Conservation (phyloP, 2,329 filamentous ascomycete species). For the Aspergillus unguis region DNA sequence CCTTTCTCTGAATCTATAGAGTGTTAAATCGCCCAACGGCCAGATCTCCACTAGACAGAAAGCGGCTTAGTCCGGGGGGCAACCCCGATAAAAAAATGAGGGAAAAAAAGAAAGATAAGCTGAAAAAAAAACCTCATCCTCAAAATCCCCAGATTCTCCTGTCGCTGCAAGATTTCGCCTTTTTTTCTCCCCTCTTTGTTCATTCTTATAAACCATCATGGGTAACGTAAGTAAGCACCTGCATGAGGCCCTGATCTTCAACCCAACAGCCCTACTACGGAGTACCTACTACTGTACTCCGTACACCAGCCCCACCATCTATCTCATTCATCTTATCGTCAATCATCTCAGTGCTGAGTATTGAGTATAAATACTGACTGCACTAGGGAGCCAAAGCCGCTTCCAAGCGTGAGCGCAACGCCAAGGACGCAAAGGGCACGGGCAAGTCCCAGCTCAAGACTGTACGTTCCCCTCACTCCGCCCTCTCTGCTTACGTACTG, state of each 20-base stretch:
- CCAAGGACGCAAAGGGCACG: conserved; percentile 54
- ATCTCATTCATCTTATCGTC: background rate
- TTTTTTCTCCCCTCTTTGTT: background rate
- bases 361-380: background rate
- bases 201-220: conserved; percentile 14
- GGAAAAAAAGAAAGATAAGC: background rate
- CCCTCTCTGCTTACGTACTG: background rate
- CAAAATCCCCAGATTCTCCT: background rate
- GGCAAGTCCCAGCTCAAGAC: conserved; percentile 66
- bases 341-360: background rate
- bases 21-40: background rate
- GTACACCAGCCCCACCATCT: background rate
- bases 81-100: background rate
- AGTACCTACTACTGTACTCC: background rate
- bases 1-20: too few relatives aligned
- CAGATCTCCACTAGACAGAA: background rate
- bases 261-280: background rate
- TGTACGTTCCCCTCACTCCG: conserved; percentile 42
- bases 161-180: background rate
- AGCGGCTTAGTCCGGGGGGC: background rate
- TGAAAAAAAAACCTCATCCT: conserved; percentile 1
- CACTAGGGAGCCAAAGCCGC: conserved; percentile 59
- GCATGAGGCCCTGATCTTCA: background rate
- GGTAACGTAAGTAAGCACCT: conserved; percentile 24
- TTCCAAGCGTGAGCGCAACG: conserved; percentile 70